Evolutionary conservation across 2,329 filamentous ascomycete genomes (phyloP).

Genomic region (Bimuria novae-zelandiae): DNA sequence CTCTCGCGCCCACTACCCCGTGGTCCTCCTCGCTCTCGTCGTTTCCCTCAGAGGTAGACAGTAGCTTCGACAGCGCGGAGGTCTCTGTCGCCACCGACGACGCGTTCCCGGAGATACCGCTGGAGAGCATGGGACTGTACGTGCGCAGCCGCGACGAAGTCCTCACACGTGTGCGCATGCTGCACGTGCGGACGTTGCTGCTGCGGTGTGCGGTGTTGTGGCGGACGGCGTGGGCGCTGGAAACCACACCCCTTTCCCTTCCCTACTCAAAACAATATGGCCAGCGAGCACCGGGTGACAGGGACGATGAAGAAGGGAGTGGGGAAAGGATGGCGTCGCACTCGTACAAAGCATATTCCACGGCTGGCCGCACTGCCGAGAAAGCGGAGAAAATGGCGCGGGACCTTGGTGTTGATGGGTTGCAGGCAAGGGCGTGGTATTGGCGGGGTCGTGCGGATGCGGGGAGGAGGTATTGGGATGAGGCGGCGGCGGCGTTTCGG

Average conservation of each 20-base stretch:
- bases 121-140: neutral
- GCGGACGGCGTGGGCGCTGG: neutral
- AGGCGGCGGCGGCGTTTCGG: slow-evolving; percentile 9
- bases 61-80: neutral
- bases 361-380: slow-evolving; percentile 4
- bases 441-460: slow-evolving; percentile 24
- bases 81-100: neutral
- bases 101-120: neutral
- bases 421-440: slow-evolving; percentile 25
- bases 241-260: too few species aligned
- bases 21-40: neutral
- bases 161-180: neutral
- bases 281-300: neutral
- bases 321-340: neutral
- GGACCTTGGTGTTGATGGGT: slow-evolving; percentile 9
- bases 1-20: neutral
- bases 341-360: slow-evolving; percentile 2
- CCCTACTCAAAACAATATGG: too few species aligned
- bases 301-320: slow-evolving; percentile 4
- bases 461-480: slow-evolving; percentile 10
- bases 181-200: neutral
- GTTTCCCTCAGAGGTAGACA: neutral
- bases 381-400: slow-evolving; percentile 16
- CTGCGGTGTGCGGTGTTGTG: neutral
- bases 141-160: neutral